Percentiles rank a stretch among this genome's conserved stretches.
Conservation (phyloP, 805 yeast species). For the Candida loeiensis region DNA sequence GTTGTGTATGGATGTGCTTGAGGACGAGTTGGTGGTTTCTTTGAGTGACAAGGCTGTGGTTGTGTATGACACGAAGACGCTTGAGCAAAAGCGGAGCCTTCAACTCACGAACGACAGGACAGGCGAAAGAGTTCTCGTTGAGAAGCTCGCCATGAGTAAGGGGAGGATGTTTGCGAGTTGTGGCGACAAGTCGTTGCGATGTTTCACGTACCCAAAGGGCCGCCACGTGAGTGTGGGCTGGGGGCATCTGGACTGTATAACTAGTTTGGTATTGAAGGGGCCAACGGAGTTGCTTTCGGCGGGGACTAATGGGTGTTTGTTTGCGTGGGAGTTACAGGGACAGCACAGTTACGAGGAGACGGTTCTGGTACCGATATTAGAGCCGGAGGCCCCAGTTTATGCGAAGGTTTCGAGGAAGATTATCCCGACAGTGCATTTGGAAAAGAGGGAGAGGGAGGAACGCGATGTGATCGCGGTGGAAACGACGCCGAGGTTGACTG, state of each 20-base stretch:
- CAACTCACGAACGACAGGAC: constrained; percentile 38
- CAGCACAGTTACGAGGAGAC: background rate
- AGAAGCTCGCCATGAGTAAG: constrained; percentile 35
- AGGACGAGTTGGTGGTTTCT: constrained; percentile 45
- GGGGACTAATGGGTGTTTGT: constrained; percentile 53
- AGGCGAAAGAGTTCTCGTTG: constrained; percentile 44
- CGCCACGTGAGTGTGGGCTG: constrained; percentile 48
- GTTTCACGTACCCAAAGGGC: constrained; percentile 45
- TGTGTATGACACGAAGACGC: constrained; percentile 29
- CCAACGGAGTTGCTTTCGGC: constrained; percentile 35
- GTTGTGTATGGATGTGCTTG: constrained; percentile 32
- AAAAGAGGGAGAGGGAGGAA: background rate
- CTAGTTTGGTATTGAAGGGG: constrained; percentile 5
- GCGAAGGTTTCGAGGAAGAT: constrained; percentile 34
- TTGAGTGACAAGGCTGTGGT: constrained; percentile 49
- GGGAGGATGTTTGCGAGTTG: constrained; percentile 41
- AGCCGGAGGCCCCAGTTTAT: constrained; percentile 15
- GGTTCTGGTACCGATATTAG: background rate
- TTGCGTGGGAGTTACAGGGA: constrained; percentile 39
- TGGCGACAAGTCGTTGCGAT: constrained; percentile 56
- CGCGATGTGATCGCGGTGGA: background rate
- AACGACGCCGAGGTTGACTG: constrained; percentile 22
- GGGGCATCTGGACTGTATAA: constrained; percentile 50
- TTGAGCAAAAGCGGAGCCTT: constrained; percentile 23
- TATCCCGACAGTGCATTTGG: constrained; percentile 15